Conservation (phyloP, 2,329 filamentous ascomycete species). For the Fusarium sororula region DNA sequence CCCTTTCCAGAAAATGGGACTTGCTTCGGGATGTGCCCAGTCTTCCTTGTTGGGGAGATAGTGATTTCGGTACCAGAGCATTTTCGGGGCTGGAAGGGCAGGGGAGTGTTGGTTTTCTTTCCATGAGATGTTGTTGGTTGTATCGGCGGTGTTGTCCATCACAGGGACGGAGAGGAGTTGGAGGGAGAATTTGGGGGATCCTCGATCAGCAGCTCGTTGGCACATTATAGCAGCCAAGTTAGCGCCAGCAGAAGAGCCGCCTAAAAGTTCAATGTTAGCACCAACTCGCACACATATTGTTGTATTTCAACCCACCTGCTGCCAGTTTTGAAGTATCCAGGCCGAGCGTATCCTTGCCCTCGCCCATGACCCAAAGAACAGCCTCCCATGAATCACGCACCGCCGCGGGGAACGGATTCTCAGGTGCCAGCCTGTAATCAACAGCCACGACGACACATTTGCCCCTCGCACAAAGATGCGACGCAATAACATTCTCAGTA, state of each 20-base stretch:
- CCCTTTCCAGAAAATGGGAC: background rate
- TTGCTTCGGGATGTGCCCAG: background rate
- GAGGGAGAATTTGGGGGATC: background rate
- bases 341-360: rapidly evolving
- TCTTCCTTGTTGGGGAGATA: background rate
- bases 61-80: conserved; percentile 13
- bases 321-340: background rate
- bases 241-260: conserved; percentile 4
- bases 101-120: background rate
- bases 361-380: background rate
- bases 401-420: conserved; percentile 1
- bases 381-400: conserved; percentile 16
- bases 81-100: background rate
- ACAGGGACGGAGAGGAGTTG: conserved; percentile 16
- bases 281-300: too few species aligned
- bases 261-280: too few species aligned
- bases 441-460: conserved; percentile 10
- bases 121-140: background rate
- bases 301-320: background rate
- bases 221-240: conserved; percentile 20
- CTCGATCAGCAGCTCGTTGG: conserved; percentile 6
- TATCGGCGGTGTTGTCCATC: conserved; percentile 6
- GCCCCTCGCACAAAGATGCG: background rate
- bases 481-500: conserved; percentile 15
- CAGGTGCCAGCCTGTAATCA: conserved; percentile 2